phyloP scores from a whole-genome alignment of 495 filamentous ascomycete genomes.

The Hyaloscypha finlandica region DNA sequence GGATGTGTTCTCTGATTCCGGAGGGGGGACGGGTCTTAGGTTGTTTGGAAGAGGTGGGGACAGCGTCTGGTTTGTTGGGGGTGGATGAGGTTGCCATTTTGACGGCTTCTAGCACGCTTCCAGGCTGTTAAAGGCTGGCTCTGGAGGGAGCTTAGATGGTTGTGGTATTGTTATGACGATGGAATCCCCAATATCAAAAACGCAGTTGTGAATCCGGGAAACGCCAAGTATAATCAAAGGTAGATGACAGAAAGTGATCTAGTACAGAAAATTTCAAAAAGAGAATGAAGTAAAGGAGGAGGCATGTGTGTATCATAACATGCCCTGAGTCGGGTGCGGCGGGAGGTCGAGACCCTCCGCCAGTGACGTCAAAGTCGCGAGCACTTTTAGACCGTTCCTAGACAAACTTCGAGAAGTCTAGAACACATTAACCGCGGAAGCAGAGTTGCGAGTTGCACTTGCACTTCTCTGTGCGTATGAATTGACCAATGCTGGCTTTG shows the following conservation, averaged over 20 bases:
- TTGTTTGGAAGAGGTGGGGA: constrained; percentile 11
- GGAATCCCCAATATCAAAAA: neutral
- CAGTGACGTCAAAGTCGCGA: neutral
- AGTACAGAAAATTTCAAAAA: neutral
- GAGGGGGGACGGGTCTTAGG: constrained; percentile 28
- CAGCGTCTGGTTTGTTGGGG: constrained; percentile 9
- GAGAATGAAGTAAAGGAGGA: neutral
- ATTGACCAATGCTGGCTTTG: too few relatives aligned
- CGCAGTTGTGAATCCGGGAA: neutral
- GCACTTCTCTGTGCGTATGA: too few relatives aligned
- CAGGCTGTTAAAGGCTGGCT: neutral
- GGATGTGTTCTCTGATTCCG: constrained; percentile 37
- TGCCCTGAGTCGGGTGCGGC: neutral
- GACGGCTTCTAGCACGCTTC: neutral
- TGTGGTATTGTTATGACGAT: neutral
- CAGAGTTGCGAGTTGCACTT: neutral
- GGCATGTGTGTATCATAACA: neutral
- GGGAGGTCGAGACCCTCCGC: neutral
- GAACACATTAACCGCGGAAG: neutral
- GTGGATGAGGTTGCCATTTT: neutral
- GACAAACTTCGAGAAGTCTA: neutral
- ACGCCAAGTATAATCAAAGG: neutral
- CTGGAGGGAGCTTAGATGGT: neutral
- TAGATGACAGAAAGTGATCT: neutral
- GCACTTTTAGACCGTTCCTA: neutral